A percentile compares a stretch with the other conserved stretches of the same genome.
Evolutionary conservation across 2,329 filamentous ascomycete species (phyloP).

Genomic region (Colletotrichum sp.): DNA sequence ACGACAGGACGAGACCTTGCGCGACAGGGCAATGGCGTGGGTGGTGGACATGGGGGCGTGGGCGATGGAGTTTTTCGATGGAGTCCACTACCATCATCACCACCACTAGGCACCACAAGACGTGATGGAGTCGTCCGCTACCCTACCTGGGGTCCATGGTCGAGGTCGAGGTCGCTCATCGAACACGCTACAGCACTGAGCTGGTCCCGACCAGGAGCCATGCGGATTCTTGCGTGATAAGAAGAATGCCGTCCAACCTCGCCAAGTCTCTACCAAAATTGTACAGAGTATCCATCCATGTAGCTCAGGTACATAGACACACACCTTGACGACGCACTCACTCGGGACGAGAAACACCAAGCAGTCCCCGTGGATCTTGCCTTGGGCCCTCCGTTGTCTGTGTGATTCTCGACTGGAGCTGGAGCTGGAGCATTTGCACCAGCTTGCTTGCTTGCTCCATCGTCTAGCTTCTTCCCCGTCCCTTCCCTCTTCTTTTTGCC

Average conservation of each 20-base stretch:
- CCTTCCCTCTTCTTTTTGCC: neutral
- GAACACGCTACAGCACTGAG: neutral
- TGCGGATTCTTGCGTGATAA: constrained; percentile 2
- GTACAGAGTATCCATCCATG: neutral
- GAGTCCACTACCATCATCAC: neutral
- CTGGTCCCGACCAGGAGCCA: neutral
- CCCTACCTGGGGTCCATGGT: neutral
- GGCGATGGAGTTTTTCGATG: neutral
- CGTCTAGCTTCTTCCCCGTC: neutral
- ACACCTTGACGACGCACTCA: neutral
- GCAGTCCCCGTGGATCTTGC: neutral
- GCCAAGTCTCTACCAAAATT: neutral
- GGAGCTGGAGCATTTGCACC: neutral
- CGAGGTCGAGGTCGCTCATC: neutral
- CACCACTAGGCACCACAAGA: neutral
- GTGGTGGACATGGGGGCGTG: neutral
- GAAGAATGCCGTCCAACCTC: neutral
- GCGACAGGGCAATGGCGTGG: neutral
- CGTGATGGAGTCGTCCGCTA: neutral
- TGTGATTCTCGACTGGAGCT: neutral
- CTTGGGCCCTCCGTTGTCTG: neutral
- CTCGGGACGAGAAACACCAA: constrained; percentile 1
- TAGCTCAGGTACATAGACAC: neutral
- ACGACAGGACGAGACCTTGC: neutral
- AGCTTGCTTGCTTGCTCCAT: neutral